These are phyloP conservation scores for Colletotrichum ledebouriae DNA, from an alignment of 2,329 filamentous ascomycete species.

Conservation along the genomic window DNA sequence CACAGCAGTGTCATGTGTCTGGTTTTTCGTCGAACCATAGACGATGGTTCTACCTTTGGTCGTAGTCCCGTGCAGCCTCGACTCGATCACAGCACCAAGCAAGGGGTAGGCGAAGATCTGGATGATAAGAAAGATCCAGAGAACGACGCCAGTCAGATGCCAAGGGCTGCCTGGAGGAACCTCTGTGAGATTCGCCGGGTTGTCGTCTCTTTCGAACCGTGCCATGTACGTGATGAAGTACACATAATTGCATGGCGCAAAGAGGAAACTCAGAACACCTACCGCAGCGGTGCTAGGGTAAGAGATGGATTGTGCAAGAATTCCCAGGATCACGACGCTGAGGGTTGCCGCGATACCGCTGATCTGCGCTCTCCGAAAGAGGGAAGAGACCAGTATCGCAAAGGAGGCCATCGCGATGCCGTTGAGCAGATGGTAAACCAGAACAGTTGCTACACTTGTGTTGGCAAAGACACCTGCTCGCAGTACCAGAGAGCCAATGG, in stretches of 20 bases:
- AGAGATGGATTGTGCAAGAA: conserved; percentile 82
- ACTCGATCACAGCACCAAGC: conserved; percentile 81
- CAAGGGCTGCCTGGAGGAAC: conserved; percentile 76
- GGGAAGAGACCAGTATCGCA: conserved; percentile 83
- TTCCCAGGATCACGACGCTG: conserved; percentile 79
- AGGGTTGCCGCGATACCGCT: conserved; percentile 86
- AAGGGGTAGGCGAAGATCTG: conserved; percentile 85
- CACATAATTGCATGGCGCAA: conserved; percentile 89
- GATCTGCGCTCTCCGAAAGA: conserved; percentile 90
- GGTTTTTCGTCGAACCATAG: conserved; percentile 46
- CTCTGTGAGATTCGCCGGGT: conserved; percentile 71
- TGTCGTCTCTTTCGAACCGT: conserved; percentile 76
- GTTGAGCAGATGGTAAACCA: conserved; percentile 81
- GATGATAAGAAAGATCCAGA: conserved; percentile 82
- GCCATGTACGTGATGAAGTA: conserved; percentile 83
- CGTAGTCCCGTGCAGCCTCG: conserved; percentile 80
- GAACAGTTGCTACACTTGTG: conserved; percentile 74
- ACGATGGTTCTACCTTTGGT: conserved; percentile 70
- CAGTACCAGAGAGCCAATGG: conserved; percentile 78
- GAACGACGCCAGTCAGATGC: conserved; percentile 77
- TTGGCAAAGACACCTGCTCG: conserved; percentile 73
- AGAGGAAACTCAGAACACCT: conserved; percentile 79
- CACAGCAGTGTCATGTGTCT: conserved; percentile 67
- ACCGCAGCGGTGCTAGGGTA: conserved; percentile 74
- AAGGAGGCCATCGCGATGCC: conserved; percentile 84